Percentiles rank a stretch among this genome's conserved stretches.
phyloP scores from a whole-genome alignment of 1,284 basidiomycete genomes.

The Fomes fomentarius region DNA sequence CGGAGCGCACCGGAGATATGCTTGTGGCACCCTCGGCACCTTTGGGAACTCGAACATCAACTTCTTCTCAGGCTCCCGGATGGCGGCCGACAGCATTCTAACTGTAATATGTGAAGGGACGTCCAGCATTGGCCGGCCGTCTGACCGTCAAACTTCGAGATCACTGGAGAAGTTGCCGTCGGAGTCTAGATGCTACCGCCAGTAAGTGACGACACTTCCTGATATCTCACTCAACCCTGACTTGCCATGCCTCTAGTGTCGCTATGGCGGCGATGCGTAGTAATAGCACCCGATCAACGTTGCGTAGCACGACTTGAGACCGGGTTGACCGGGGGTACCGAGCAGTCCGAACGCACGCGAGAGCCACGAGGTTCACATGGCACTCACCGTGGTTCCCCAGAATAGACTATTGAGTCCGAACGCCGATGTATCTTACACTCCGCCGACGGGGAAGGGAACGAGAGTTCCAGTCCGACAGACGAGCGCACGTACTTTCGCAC shows the following conservation, averaged over 20 bases:
- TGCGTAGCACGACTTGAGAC: too few species aligned
- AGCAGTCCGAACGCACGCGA: slow-evolving; percentile 24
- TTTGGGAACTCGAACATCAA: slow-evolving; percentile 9
- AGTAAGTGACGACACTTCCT: neutral
- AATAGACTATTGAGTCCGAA: slow-evolving; percentile 22
- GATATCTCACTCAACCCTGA: neutral
- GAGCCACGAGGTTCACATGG: slow-evolving; percentile 26
- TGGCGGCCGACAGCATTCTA: slow-evolving; percentile 19
- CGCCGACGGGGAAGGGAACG: slow-evolving; percentile 22
- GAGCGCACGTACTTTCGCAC: slow-evolving; percentile 20
- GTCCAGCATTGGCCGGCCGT: slow-evolving; percentile 10
- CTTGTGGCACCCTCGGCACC: slow-evolving; percentile 15
- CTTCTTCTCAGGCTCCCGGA: slow-evolving; percentile 12
- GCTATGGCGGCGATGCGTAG: too few species aligned
- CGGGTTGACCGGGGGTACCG: slow-evolving; percentile 22
- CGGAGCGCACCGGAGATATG: slow-evolving; percentile 12
- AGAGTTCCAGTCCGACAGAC: slow-evolving; percentile 19
- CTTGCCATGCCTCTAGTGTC: too few species aligned
- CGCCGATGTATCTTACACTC: slow-evolving; percentile 14
- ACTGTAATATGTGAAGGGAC: slow-evolving; percentile 16
- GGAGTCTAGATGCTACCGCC: slow-evolving; percentile 1
- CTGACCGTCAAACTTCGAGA: slow-evolving; percentile 16
- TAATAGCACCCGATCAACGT: too few species aligned
- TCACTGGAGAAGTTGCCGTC: slow-evolving; percentile 1
- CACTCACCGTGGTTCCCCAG: slow-evolving; percentile 1